These are phyloP conservation scores for Gracilariopsis chorda DNA, from an alignment of 23 red algal species.

Conservation along the genomic window DNA sequence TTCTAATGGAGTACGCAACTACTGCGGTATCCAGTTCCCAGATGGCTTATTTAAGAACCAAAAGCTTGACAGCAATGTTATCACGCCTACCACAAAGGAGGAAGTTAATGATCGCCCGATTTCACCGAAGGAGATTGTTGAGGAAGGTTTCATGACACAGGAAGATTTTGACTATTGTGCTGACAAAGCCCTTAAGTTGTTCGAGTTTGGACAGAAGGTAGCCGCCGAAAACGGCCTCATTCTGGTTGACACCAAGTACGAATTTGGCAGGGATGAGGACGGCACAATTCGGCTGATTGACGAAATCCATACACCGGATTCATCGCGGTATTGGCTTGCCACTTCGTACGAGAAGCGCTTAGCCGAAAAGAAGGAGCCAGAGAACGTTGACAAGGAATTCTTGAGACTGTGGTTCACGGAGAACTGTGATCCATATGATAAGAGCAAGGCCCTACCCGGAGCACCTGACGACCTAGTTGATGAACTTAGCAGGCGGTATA, in stretches of 20 bases:
- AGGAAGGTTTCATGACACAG: conserved; percentile 81
- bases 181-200: conserved; percentile 67
- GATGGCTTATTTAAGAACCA: conserved; percentile 95
- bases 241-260: conserved; percentile 99
- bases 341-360: conserved; percentile 81
- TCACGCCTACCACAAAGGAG: conserved; percentile 99
- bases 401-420: conserved; percentile 96
- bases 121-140: conserved; percentile 85
- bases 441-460: conserved; percentile 81
- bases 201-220: conserved; percentile 80
- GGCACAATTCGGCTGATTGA: conserved; percentile 96
- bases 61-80: conserved; percentile 84
- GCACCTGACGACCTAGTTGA: conserved; percentile 91
- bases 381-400: conserved; percentile 99
- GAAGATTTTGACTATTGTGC: conserved; percentile 92
- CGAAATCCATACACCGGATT: conserved; percentile 98
- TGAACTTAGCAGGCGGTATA: conserved; percentile 93
- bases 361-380: conserved; percentile 81
- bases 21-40: conserved; percentile 92
- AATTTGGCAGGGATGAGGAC: conserved; percentile 91
- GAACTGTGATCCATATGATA: conserved; percentile 94
- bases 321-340: conserved; percentile 92
- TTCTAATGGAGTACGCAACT: conserved; percentile 81
- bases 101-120: conserved; percentile 87
- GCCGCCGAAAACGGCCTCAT: conserved; percentile 94